Base-by-base conservation (phyloP, 106 monocot genomes). In the Apostasia shenzhenica region DNA sequence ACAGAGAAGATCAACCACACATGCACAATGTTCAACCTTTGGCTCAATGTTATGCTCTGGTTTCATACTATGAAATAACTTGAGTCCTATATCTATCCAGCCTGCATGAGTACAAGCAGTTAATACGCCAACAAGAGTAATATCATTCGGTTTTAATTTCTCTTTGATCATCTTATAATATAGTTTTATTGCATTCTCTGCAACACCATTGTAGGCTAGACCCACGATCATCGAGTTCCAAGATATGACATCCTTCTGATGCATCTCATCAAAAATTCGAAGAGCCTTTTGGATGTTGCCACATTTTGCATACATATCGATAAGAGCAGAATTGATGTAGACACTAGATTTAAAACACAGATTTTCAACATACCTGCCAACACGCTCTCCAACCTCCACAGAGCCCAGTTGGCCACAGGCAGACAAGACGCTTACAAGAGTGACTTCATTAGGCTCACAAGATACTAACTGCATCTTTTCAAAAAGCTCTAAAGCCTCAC, bases 181-280 rank as follows among this genome's bases (percentile, higher is more conserved):
- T 11, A 88, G 70, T 53, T 63, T 46, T 40, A 91, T 78, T 8
- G 95, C 95, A 51, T 85, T 84, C 8, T 68, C 45, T 40, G 88
- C 83, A 44, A 85, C 68, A 9, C 95, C 95, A 57, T 84, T 86
- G 46, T 82, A 57, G 51, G 91, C 95, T 52, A 95, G 78, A 62
- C 91, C 95, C 43, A 78, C 70, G 8, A 95, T 95, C 88, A 95
- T 88, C 0, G 95, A 91, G 68, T 95, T 95, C 91, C 95, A 95
- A 56, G 88, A 72, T 14, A 88, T 82, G 2, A 82, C 61, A 79
- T 91, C 95, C 55, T 67, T 91, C 1, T 77, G 43, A 54, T 61
- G 72, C 91, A 91, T 95, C 67, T 71, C 67, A 14, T 78, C 61
- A 48, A 95, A 95, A 5, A 91, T 61, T 10, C 37, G 55, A 14